Conservation (phyloP, 1,284 basidiomycete species). For the Rhizoctonia solani region DNA sequence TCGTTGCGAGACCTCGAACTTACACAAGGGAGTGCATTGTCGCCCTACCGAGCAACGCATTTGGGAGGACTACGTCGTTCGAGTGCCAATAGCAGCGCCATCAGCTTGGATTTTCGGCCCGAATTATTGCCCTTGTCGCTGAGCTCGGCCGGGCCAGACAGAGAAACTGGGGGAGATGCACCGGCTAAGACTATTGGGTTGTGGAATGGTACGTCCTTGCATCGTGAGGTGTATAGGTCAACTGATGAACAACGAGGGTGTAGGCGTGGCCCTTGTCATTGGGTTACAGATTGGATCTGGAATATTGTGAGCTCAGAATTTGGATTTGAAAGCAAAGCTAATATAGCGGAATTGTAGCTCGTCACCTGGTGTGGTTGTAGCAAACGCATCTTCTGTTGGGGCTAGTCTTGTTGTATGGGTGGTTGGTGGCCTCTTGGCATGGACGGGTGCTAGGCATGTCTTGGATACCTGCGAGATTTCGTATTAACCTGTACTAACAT, state of each 20-base stretch:
- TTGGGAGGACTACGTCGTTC: constrained; percentile 45
- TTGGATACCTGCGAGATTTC: neutral
- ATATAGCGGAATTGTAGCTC: constrained; percentile 56
- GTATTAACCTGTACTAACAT: neutral
- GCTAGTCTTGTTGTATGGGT: constrained; percentile 84
- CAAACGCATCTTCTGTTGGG: constrained; percentile 82
- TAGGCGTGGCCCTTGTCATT: constrained; percentile 82
- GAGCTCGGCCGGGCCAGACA: constrained; percentile 68
- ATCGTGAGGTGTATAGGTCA: constrained; percentile 32
- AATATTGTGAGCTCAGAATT: constrained; percentile 68
- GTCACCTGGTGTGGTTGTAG: constrained; percentile 87
- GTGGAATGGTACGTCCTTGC: constrained; percentile 66
- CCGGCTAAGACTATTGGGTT: constrained; percentile 76
- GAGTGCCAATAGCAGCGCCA: constrained; percentile 43
- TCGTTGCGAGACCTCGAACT: constrained; percentile 79
- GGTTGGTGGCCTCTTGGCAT: constrained; percentile 76
- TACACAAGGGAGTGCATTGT: constrained; percentile 55
- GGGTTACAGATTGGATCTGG: constrained; percentile 90
- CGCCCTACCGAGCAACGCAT: constrained; percentile 24
- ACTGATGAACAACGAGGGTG: neutral
- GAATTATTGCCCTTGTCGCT: constrained; percentile 76
- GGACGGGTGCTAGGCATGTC: constrained; percentile 76
- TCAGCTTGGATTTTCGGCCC: constrained; percentile 76
- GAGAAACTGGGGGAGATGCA: constrained; percentile 52
- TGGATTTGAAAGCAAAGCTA: neutral